phyloP scores from a whole-genome alignment of 768 basidiomycete genomes.

The Amanita fuliginea region DNA sequence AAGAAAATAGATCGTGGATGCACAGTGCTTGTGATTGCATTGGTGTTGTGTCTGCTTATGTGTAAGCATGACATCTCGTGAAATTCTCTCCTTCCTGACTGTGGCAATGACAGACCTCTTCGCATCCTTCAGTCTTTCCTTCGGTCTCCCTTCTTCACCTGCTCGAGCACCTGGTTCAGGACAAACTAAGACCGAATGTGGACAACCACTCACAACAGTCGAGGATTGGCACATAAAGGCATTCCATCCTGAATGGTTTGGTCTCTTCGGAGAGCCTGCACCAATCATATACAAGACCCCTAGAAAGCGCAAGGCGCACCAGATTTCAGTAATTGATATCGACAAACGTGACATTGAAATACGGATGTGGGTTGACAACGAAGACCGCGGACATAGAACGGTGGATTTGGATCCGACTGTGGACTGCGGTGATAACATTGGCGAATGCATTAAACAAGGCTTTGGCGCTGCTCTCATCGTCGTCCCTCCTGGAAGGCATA shows the following conservation, averaged over 20 bases:
- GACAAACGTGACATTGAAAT: constrained; percentile 5
- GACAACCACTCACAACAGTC: not conserved
- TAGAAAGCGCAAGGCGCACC: not conserved
- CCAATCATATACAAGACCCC: not conserved
- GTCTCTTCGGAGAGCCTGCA: not conserved
- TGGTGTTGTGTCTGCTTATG: not conserved
- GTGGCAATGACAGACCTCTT: not conserved
- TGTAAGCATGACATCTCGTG: not conserved
- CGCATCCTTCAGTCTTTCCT: not conserved
- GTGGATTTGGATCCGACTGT: not conserved
- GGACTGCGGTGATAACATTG: constrained; percentile 1
- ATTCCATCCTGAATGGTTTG: constrained; percentile 3
- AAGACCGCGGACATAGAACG: not conserved
- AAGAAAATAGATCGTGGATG: not conserved
- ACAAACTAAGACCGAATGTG: not conserved
- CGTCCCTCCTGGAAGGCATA: not conserved
- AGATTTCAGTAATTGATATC: constrained; percentile 2
- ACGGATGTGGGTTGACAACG: constrained; percentile 4
- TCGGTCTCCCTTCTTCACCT: not conserved
- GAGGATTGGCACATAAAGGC: not conserved
- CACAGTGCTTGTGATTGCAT: not conserved
- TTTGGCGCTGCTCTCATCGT: not conserved
- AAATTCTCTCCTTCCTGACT: not conserved
- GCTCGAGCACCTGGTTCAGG: not conserved
- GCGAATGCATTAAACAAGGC: not conserved